These are phyloP conservation scores for barrel medic (Medicago truncatula) DNA, from an alignment of 306 rosid genomes.

Conservation along the genomic window MtrunA17r5.0-ANR NC_053043.1:41633001-41633500, in stretches of 20 bases:
- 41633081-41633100: too few species aligned
- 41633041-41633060: constrained; percentile 69
- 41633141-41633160: constrained; percentile 93
- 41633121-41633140: constrained; percentile 74
- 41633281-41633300: neutral
- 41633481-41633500: neutral
- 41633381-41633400: neutral
- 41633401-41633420: neutral
- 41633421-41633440: neutral
- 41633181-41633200: constrained; percentile 63
- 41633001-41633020: too few species aligned
- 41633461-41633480: neutral
- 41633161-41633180: constrained; percentile 83
- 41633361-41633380: too few species aligned
- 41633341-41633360: neutral
- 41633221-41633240: constrained; percentile 9
- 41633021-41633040: too few species aligned
- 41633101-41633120: constrained; percentile 61
- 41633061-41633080: constrained; percentile 60
- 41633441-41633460: neutral
- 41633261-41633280: neutral
- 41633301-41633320: neutral
- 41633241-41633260: constrained; percentile 11
- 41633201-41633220: constrained; percentile 25
- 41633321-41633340: too few species aligned